These are phyloP conservation scores for Candida palmyrensis DNA, from an alignment of 805 yeast species.

Conservation along the genomic window DNA sequence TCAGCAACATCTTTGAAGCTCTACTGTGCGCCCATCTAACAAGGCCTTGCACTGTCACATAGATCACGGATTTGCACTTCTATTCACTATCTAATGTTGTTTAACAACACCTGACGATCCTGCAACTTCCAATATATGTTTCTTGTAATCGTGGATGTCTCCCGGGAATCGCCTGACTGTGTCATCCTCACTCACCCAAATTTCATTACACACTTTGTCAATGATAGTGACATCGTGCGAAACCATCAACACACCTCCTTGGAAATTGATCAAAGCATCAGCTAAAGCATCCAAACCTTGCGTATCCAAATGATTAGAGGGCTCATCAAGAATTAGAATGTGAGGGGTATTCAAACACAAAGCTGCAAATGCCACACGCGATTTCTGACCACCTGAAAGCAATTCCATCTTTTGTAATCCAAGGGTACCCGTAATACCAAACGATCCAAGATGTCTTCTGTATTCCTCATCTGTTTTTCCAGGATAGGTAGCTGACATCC, in stretches of 20 bases:
- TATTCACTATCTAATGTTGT: constrained; percentile 47
- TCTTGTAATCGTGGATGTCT: constrained; percentile 81
- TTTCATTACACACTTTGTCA: constrained; percentile 82
- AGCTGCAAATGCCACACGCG: constrained; percentile 97
- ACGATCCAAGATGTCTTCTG: constrained; percentile 92
- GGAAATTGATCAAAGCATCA: constrained; percentile 79
- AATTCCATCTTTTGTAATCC: constrained; percentile 88
- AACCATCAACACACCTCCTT: constrained; percentile 97
- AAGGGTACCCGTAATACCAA: constrained; percentile 92
- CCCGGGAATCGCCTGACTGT: constrained; percentile 77
- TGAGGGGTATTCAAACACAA: constrained; percentile 88
- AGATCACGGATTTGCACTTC: background rate
- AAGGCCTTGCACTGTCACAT: background rate
- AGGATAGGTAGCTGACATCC: constrained; percentile 88
- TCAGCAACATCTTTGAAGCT: background rate
- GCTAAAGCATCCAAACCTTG: constrained; percentile 95
- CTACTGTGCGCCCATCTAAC: background rate
- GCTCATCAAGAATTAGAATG: constrained; percentile 90
- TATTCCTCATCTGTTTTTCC: constrained; percentile 96
- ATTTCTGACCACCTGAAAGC: constrained; percentile 96
- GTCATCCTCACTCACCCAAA: constrained; percentile 92
- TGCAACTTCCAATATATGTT: constrained; percentile 75
- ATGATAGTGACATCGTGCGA: constrained; percentile 95
- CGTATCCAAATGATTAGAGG: constrained; percentile 97
- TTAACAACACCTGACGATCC: constrained; percentile 87